phyloP scores from a whole-genome alignment of 257 asterid genomes.

The Linderniella brevidens region DNA sequence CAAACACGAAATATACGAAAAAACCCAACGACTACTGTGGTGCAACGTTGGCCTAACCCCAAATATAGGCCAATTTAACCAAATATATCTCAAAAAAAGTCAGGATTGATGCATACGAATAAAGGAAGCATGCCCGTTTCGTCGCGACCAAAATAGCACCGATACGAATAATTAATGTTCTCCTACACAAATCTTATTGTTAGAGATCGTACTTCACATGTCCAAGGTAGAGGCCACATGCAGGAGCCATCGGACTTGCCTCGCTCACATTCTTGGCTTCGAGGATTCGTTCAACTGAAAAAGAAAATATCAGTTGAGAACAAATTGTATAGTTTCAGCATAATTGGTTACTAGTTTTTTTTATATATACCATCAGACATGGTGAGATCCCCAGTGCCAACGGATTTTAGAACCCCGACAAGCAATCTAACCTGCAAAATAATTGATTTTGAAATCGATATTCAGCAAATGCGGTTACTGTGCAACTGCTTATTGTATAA shows the following conservation, averaged over 20 bases:
- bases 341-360: neutral
- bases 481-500: neutral
- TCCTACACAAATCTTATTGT: too few species aligned
- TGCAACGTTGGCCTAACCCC: too few species aligned
- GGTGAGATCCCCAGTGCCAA: constrained; percentile 58
- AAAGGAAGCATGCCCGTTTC: too few species aligned
- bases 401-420: constrained; percentile 76
- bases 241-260: constrained; percentile 90
- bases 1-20: too few species aligned
- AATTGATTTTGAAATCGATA: neutral
- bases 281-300: constrained; percentile 63
- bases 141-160: too few species aligned
- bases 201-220: constrained; percentile 58
- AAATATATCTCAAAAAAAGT: too few species aligned
- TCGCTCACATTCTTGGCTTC: constrained; percentile 55
- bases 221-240: constrained; percentile 91
- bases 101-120: too few species aligned
- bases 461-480: neutral
- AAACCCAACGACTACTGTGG: too few species aligned
- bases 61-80: too few species aligned
- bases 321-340: neutral
- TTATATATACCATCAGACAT: constrained; percentile 50
- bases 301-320: constrained; percentile 1
- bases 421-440: constrained; percentile 67
- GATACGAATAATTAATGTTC: too few species aligned